phyloP scores from a whole-genome alignment of 164 flowering plant species.

The Malania oleifera region DNA sequence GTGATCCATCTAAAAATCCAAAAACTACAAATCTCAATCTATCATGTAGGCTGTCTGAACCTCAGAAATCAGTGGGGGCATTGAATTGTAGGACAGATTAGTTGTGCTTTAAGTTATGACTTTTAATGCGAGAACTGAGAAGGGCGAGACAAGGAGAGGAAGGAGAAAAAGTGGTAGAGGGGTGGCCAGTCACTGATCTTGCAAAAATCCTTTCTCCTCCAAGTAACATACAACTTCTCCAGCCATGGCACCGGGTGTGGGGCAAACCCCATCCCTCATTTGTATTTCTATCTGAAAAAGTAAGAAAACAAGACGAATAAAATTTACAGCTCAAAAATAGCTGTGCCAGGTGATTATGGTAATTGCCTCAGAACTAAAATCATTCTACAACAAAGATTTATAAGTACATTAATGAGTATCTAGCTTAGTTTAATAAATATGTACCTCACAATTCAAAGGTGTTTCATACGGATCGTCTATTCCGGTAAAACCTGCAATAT shows the following conservation, averaged over 20 bases:
- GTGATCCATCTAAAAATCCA: too few species aligned
- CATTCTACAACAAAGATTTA: too few species aligned
- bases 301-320: background rate
- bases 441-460: slow-evolving; percentile 66
- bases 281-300: slow-evolving; percentile 45
- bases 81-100: too few species aligned
- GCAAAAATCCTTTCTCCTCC: slow-evolving; percentile 51
- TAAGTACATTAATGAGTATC: background rate
- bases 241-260: slow-evolving; percentile 45
- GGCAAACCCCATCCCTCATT: slow-evolving; percentile 38
- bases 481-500: slow-evolving; percentile 62
- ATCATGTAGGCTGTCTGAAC: too few species aligned
- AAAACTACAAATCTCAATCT: background rate
- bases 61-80: too few species aligned
- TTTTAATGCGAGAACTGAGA: too few species aligned
- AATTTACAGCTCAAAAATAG: background rate
- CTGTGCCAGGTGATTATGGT: too few species aligned
- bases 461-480: slow-evolving; percentile 81
- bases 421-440: slow-evolving; percentile 2
- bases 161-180: too few species aligned
- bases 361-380: too few species aligned
- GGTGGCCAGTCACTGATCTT: slow-evolving; percentile 12
- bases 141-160: too few species aligned
- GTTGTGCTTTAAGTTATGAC: too few species aligned
- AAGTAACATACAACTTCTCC: slow-evolving; percentile 46